Conservation (phyloP, 257 asterid species). For the Haberlea rhodopensis region DNA sequence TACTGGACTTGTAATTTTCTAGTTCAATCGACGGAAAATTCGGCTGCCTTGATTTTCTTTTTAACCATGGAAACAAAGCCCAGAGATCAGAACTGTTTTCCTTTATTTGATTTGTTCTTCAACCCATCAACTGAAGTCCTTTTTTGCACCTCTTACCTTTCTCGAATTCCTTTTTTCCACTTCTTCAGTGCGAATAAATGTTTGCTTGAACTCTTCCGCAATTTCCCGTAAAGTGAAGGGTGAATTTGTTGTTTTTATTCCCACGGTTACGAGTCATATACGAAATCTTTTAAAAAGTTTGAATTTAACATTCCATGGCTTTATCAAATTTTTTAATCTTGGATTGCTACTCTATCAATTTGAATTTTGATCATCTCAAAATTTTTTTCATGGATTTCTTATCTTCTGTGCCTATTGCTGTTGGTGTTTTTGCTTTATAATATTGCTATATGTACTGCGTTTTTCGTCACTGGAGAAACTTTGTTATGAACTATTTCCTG, state of each 20-base stretch:
- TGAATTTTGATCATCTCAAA: not conserved
- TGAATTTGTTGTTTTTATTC: too few species aligned
- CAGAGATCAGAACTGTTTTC: not conserved
- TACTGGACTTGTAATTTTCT: not conserved
- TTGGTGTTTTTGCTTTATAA: not conserved
- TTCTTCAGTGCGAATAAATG: not conserved
- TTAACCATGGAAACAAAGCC: too few species aligned
- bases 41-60: too few species aligned
- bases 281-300: too few species aligned
- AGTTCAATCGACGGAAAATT: not conserved
- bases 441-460: not conserved
- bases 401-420: not conserved
- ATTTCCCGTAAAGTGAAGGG: too few species aligned
- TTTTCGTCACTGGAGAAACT: not conserved
- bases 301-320: too few species aligned
- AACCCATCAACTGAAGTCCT: conserved; percentile 24
- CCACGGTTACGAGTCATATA: too few species aligned
- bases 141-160: conserved; percentile 5
- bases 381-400: too few species aligned
- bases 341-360: not conserved
- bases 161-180: not conserved
- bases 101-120: conserved; percentile 6
- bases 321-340: too few species aligned
- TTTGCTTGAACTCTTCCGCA: not conserved
- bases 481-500: conserved; percentile 1